A percentile compares a stretch with the other conserved stretches of the same genome.
Evolutionary conservation across 2,329 filamentous ascomycete species (phyloP).

Genomic region (Penicillium sclerotiorum): DNA sequence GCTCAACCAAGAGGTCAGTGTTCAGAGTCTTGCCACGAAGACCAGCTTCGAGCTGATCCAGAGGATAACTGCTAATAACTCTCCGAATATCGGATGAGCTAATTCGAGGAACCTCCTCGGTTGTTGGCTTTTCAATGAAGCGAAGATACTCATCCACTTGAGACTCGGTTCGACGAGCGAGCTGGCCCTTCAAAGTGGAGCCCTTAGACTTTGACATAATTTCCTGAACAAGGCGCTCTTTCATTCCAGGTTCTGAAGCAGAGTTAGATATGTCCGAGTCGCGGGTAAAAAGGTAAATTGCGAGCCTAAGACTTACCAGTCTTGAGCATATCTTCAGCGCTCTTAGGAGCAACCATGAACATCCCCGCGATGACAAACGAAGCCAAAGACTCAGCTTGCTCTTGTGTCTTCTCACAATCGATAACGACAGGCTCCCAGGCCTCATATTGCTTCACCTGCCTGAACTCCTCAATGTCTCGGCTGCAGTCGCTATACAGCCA

Average conservation of each 20-base stretch:
- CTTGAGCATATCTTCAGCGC: background rate
- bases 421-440: background rate
- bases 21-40: background rate
- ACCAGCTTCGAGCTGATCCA: background rate
- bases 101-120: background rate
- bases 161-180: background rate
- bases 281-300: background rate
- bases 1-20: background rate
- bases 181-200: background rate
- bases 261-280: background rate
- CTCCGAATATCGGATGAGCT: background rate
- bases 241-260: background rate
- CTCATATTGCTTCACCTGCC: background rate
- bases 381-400: background rate
- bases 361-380: background rate
- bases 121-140: background rate
- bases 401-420: background rate
- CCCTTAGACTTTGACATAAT: background rate
- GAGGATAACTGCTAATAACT: background rate
- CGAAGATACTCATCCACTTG: background rate
- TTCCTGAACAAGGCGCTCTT: background rate
- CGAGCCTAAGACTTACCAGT: background rate
- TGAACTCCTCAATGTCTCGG: background rate
- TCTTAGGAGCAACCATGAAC: background rate
- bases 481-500: background rate